Base-by-base conservation (phyloP, 1,139 yeast genomes). In the Pichia sp. region DNA sequence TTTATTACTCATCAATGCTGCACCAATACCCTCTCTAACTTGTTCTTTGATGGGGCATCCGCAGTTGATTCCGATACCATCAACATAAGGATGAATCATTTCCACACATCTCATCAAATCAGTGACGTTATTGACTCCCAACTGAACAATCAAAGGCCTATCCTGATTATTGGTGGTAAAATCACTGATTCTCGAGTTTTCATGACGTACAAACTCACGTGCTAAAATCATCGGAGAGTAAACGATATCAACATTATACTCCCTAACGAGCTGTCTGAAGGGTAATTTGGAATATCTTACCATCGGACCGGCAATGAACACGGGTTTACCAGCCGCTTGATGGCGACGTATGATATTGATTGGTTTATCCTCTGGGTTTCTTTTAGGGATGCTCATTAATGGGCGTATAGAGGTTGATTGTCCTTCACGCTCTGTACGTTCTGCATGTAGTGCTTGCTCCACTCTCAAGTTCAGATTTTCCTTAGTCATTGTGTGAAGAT, bases 41-140 rank as follows among this genome's bases (percentile, higher is more conserved):
- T 91, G 98, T 47, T 91, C 97, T 46, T 80, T 83, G 35, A 91
- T 87, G 1, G 98, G 98, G 60, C 98, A 91, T 0, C 98, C 98
- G 61, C 98, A 91, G 63, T 91, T 93, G 39, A 91, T 67, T 0
- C 98, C 96, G 22, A 91, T 78, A 1, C 94, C 98, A 59, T 91
- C 96, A 30, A 86, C 91, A 53, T 74, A 85, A 0, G 95, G 95
- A 44, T 74, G 74, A n/a, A 88, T 77, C 87, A 91, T 77, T 38
- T 80, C 86, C 3, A 85, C 87, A 52, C 93, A 88, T 41, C 91
- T 70, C 27, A 83, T 57, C 38, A 91, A 62, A 56, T 91, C 97
- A n/a, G 76, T 72, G 5, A 81, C 83, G 53, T 87, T 91, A 52
- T 85, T 86, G 17, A 84, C 82, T 3, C 98, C 98, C 20, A 91